Conservation (phyloP, 169 alveolate species). For the Theileria annulata region DNA sequence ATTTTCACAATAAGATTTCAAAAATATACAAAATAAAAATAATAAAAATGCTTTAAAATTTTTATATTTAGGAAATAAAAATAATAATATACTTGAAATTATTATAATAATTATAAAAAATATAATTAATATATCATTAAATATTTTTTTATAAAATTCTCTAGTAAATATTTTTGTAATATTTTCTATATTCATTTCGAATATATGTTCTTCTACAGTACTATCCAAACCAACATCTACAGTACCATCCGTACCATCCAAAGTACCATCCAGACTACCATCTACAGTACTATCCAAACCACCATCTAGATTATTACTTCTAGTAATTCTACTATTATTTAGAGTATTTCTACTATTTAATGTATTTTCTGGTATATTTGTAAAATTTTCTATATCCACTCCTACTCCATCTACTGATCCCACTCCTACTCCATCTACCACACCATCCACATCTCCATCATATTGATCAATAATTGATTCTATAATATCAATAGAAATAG, state of each 20-base stretch:
- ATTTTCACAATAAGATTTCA: conserved; percentile 55
- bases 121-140: background rate
- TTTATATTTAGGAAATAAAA: background rate
- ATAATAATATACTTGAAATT: background rate
- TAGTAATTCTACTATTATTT: no score
- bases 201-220: no score
- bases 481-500: conserved; percentile 19
- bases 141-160: background rate
- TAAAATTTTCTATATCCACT: no score
- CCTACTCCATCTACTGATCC: background rate
- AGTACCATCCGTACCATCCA: no score
- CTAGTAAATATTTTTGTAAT: no score
- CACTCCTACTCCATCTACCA: background rate
- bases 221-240: no score
- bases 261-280: no score
- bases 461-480: background rate
- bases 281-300: no score
- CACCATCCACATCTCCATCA: conserved; percentile 5
- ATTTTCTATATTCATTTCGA: no score
- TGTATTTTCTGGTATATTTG: no score
- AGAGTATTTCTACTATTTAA: no score
- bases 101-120: background rate
- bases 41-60: conserved; percentile 35
- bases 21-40: conserved; percentile 23
- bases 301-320: no score